These are phyloP conservation scores for Sporisorium sorghi DNA, from an alignment of 1,284 basidiomycete species.

Conservation along the genomic window DNA sequence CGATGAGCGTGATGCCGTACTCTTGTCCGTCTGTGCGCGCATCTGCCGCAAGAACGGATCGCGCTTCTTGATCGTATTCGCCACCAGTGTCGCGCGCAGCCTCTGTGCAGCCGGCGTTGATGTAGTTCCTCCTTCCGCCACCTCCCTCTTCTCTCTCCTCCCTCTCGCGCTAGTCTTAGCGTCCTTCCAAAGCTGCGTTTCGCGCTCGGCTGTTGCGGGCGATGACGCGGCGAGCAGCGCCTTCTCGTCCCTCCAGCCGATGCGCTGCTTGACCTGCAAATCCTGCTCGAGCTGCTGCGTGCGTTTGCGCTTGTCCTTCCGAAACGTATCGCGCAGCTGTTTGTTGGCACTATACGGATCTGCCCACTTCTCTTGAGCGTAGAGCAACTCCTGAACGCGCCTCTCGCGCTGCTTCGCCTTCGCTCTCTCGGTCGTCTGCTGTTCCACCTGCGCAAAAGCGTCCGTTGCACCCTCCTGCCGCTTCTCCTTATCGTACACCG, in stretches of 20 bases:
- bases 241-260: constrained; percentile 56
- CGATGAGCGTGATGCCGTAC: not conserved
- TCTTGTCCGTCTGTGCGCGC: not conserved
- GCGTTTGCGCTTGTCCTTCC: constrained; percentile 84
- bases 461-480: constrained; percentile 77
- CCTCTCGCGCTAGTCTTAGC: not conserved
- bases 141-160: not conserved
- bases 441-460: constrained; percentile 87
- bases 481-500: constrained; percentile 77
- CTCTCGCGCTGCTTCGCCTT: constrained; percentile 78
- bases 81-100: constrained; percentile 6
- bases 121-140: not conserved
- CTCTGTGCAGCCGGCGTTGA: constrained; percentile 1
- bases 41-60: constrained; percentile 23
- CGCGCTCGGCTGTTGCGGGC: not conserved
- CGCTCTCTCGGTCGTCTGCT: constrained; percentile 82
- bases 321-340: constrained; percentile 81
- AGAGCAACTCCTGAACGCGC: constrained; percentile 81
- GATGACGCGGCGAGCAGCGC: constrained; percentile 3
- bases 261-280: constrained; percentile 75
- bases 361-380: constrained; percentile 78
- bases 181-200: not conserved
- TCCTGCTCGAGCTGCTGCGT: constrained; percentile 77
- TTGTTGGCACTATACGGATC: constrained; percentile 86
- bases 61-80: constrained; percentile 16